phyloP scores from a whole-genome alignment of 495 filamentous ascomycete genomes.

The Symbiotaphrina buchneri region DNA sequence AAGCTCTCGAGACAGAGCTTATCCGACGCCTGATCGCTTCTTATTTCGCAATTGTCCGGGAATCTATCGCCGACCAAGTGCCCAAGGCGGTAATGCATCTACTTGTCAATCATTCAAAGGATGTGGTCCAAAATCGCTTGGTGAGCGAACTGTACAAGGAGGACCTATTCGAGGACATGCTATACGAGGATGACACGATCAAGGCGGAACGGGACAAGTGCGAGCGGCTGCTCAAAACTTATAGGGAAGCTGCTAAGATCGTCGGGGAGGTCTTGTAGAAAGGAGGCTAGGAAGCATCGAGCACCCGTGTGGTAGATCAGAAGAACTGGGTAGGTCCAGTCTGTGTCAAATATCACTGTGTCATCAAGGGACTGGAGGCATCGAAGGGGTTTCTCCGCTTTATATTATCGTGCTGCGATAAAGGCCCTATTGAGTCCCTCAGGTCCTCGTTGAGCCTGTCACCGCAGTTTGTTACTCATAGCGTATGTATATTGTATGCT shows the following conservation, averaged over 20 bases:
- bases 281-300: conserved; percentile 2
- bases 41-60: conserved; percentile 96
- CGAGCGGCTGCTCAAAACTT: conserved; percentile 79
- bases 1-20: conserved; percentile 90
- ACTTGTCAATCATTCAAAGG: conserved; percentile 92
- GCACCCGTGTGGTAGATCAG: too few species aligned
- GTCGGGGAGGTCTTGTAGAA: conserved; percentile 83
- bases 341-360: too few species aligned
- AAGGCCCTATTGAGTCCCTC: too few species aligned
- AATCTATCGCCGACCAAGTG: conserved; percentile 92
- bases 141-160: conserved; percentile 94
- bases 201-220: conserved; percentile 97
- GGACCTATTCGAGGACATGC: conserved; percentile 70
- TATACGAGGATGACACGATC: conserved; percentile 94
- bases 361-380: too few species aligned
- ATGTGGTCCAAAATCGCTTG: conserved; percentile 87
- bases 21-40: conserved; percentile 90
- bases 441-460: too few species aligned
- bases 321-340: too few species aligned
- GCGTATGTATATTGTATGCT: too few species aligned
- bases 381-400: too few species aligned
- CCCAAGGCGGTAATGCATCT: conserved; percentile 98
- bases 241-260: conserved; percentile 92
- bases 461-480: too few species aligned
- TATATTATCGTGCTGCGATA: too few species aligned